Base-by-base conservation (phyloP, 768 basidiomycete species). In the Lentinula sp. region DNA sequence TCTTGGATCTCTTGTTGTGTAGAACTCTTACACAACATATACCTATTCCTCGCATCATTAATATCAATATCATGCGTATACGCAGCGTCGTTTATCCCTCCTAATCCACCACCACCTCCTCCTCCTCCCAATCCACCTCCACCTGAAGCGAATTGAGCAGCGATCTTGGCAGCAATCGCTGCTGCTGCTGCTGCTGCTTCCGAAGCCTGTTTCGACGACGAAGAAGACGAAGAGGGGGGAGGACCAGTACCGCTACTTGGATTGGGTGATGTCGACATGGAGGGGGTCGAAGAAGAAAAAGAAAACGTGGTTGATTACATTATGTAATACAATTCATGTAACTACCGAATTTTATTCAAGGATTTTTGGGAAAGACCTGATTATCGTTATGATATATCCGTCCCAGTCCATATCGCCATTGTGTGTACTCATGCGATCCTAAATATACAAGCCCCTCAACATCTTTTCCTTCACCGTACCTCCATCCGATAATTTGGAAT, bases 61-160 rank as follows among this genome's bases (percentile, higher is more conserved):
- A 98, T 97, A 71, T 98, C 96, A 60, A 98, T 95, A 69, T 97
- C 93, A 65, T 91, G 83, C 11, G 85, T 88, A 66, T 87, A 98
- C 50, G 91, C 91, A 46, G 80, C 91, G 65, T 92, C 90, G 53
- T 89, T 84, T 13, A 51, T 9, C n/a, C 45, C 45, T 2, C 62
- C 77, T 69, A 66, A 78, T 63, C 79, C 65, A 70, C 9, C 71
- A 63, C 79, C 66, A 70, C 39, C 71, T 1, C 79, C 78, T 69
- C 92, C 91, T 65, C 84, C 83, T 54, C 62, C 77, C 69, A 66
- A 78, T 63, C 79, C 65, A 70, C 9, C 71, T 63, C 79, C 66
- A 70, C 39, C 71, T 2, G 74, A 76, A 45, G 81, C 81, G 59
- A 93, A 90, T 68, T 93, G 90, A 0, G 91, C 93, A 6, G 95